Evolutionary conservation across 345 rosid genomes (phyloP), one percentile per base, ranked within the genome.

Genomic region (Populus ilicifolia): DNA sequence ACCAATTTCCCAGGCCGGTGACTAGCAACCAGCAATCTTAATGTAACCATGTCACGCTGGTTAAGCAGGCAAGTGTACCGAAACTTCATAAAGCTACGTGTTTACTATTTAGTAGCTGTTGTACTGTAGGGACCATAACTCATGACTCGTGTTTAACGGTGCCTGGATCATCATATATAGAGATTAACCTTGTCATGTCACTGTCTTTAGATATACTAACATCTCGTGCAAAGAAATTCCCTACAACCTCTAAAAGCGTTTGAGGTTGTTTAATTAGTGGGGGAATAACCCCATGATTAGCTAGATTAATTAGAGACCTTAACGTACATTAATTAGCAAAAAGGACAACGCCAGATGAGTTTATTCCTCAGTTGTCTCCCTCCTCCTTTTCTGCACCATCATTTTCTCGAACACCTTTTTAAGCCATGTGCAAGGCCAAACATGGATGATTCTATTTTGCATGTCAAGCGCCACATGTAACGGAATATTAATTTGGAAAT

Each of bases 261-360:
- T 44, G 8, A 46, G 29, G 70, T 35, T 44, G 52, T 66, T 70
- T 73, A 62, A 70, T 82, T 81, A 68, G 63, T 74, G 81, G 79
- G 79, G 83, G 80, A 76, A 77, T 83, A 75, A 84, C 83, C 89
- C 78, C 86, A 85, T 84, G 75, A 89, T 83, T 84, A 81, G 72
- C 77, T 67, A 72, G 30, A 81, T 14, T 63, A 18, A 48, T 70
- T 25, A 36, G 21, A 38, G 41, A 52, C 76, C 68, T 71, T 2
- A 20, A 20, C 35, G 46, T 14, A 0, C 44, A 8, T 35, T 35
- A 30, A 33, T 6, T 35, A 18, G 14, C 38, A 2, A 12, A 62
- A 23, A n/a, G 41, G 72, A 76, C 71, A 78, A 20, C 67, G 17
- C 76, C 13, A 48, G 44, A 44, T 75, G 30, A 70, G 71, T 73